A percentile compares a stretch with the other conserved stretches of the same genome.
phyloP scores from a whole-genome alignment of 139 green algal species.

The Monoraphidium neglectum region DNA sequence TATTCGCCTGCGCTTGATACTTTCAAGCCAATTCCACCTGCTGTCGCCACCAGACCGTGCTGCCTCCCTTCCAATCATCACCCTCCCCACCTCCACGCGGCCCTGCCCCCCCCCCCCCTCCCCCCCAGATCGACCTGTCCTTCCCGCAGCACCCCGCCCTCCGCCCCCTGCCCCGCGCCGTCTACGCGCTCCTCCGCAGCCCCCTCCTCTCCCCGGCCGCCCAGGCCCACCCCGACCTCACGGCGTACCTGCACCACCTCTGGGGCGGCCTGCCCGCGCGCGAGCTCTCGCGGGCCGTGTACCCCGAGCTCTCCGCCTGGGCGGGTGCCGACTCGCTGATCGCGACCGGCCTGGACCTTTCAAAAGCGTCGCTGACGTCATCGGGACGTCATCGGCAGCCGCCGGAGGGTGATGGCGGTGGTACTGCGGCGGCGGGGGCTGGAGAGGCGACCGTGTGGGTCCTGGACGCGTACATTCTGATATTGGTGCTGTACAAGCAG shows the following conservation, averaged over 20 bases:
- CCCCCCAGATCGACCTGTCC: conserved; percentile 60
- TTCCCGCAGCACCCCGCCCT: conserved; percentile 64
- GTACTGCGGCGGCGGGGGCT: conserved; percentile 60
- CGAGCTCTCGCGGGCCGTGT: conserved; percentile 77
- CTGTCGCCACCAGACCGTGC: too few species aligned
- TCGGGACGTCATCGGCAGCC: background rate
- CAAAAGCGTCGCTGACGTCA: background rate
- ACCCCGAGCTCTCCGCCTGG: conserved; percentile 75
- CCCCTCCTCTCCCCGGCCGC: conserved; percentile 56
- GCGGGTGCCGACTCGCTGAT: conserved; percentile 18
- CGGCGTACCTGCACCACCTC: conserved; percentile 57
- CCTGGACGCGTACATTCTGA: conserved; percentile 79
- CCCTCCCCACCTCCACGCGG: background rate
- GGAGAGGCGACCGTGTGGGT: conserved; percentile 77
- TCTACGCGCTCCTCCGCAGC: conserved; percentile 84
- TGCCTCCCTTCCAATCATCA: background rate
- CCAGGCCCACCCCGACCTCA: conserved; percentile 70
- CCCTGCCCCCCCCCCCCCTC: background rate
- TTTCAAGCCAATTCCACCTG: too few species aligned
- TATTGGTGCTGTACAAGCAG: conserved; percentile 58
- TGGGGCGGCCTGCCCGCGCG: conserved; percentile 68
- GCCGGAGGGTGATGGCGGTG: conserved; percentile 20
- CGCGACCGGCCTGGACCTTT: background rate
- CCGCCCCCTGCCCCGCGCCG: conserved; percentile 72
- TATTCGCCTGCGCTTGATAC: too few species aligned